Evolutionary conservation across 495 filamentous ascomycete genomes (phyloP), one percentile per base, ranked within the genome.

Genomic region (Penicillium antarcticum): DNA sequence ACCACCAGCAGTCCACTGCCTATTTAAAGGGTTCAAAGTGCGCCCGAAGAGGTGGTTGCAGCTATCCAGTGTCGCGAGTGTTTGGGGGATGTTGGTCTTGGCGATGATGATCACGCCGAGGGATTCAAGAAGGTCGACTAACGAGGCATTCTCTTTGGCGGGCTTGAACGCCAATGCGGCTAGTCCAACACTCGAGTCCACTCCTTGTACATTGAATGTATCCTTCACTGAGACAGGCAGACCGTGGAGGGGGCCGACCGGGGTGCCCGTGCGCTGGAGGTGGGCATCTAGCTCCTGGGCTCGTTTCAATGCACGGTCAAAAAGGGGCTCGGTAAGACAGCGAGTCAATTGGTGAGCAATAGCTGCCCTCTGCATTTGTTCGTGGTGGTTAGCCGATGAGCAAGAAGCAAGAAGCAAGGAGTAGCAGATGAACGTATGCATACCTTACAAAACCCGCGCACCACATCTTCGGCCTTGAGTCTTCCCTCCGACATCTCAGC

Each of bases 141-240:
- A 65, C 0, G 71, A 50, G 0, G 79, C 67, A 38, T 83, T 77
- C 4, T 60, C 52, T 1, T 67, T 56, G 13, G 73, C 74, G 9
- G 81, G 79, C 9, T 80, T 67, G 31, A 76, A 76, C 32, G 79
- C 69, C 6, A 81, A 67, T 11, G 70, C 73, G 14, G 80, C 72
- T 43, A 85, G 75, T n/a, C 82, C 84, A n/a, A 82, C 73, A 10
- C 76, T 79, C 2, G 81, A 67, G 52, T 87, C 79, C 10, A 77
- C 63, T 21, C 78, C 82, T 50, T 75, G 67, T 19, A 89, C 60
- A 44, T 83, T 72, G 69, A 89, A 88, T 21, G 77, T 75, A 54
- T 89, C 87, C 56, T 89, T 87, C 18, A 87, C 54, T 7, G 73
- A 76, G 16, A 89, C 71, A 3, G 87, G 86, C 0, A 91, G 75